A percentile compares a stretch with the other conserved stretches of the same genome.
Evolutionary conservation across 2,329 filamentous ascomycete species (phyloP).

Genomic region (Aureobasidium leucospermi): DNA sequence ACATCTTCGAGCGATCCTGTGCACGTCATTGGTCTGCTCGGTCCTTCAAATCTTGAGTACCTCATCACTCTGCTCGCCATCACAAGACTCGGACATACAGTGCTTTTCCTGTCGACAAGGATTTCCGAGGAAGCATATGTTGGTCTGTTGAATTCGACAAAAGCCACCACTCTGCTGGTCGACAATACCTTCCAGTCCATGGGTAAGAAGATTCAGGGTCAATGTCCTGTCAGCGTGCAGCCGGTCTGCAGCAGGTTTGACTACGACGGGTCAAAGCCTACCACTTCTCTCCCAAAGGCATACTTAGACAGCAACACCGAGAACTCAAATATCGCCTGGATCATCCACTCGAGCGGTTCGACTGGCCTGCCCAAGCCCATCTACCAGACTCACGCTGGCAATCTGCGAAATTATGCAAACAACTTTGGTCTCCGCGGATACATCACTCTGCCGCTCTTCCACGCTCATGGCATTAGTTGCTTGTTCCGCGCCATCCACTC

Average conservation of each 20-base stretch:
- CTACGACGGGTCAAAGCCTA: neutral
- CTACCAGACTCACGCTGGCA: constrained; percentile 44
- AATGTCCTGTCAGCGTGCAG: constrained; percentile 24
- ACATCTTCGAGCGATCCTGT: constrained; percentile 16
- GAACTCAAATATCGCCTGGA: constrained; percentile 29
- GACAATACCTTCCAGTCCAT: constrained; percentile 19
- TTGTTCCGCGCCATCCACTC: constrained; percentile 45
- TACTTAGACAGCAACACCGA: constrained; percentile 18
- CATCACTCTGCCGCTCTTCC: constrained; percentile 49
- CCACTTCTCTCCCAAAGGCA: neutral
- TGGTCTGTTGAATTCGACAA: constrained; percentile 38
- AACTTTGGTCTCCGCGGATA: constrained; percentile 41
- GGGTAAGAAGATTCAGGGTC: constrained; percentile 20
- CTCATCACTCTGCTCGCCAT: constrained; percentile 46
- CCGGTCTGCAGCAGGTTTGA: constrained; percentile 20
- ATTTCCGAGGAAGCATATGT: constrained; percentile 44
- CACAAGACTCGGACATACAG: constrained; percentile 47
- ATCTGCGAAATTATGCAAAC: constrained; percentile 39
- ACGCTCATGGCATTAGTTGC: constrained; percentile 49
- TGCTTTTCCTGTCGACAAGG: constrained; percentile 46
- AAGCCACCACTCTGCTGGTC: constrained; percentile 21
- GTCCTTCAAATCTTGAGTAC: constrained; percentile 47
- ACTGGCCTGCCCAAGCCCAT: constrained; percentile 57
- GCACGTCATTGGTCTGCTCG: constrained; percentile 41
- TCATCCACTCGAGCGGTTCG: constrained; percentile 45